Evolutionary conservation across 768 basidiomycete species (phyloP).

Genomic region (Pleurotus cornucopiae): DNA sequence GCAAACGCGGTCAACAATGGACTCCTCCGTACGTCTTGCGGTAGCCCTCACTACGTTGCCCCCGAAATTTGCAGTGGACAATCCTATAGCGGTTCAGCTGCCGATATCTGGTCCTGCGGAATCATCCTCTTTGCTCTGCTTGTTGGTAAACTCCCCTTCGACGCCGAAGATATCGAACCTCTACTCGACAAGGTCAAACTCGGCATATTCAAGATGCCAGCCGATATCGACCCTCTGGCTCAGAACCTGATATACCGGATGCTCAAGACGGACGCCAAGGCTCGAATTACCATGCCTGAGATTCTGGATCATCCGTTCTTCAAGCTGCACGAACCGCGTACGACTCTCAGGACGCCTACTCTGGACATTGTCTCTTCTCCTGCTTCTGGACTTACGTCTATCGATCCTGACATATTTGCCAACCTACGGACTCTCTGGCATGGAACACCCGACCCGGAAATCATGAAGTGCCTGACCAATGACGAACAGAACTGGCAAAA

Average conservation of each 20-base stretch:
- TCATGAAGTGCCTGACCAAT: constrained; percentile 64
- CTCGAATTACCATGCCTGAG: constrained; percentile 79
- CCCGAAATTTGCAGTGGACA: constrained; percentile 86
- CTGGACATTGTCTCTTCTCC: constrained; percentile 69
- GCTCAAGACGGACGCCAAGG: constrained; percentile 70
- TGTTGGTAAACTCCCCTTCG: constrained; percentile 85
- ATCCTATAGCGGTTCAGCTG: constrained; percentile 79
- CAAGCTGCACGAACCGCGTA: constrained; percentile 47
- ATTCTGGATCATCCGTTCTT: constrained; percentile 82
- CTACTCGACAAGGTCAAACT: constrained; percentile 79
- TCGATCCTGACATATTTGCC: constrained; percentile 86
- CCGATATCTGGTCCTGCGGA: constrained; percentile 97
- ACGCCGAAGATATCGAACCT: constrained; percentile 75
- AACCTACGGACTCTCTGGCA: constrained; percentile 94
- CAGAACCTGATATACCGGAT: constrained; percentile 76
- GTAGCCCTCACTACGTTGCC: constrained; percentile 92
- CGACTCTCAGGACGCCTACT: constrained; percentile 42
- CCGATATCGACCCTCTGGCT: constrained; percentile 62
- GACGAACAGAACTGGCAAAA: constrained; percentile 88
- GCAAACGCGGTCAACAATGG: constrained; percentile 36
- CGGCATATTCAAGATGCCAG: constrained; percentile 72
- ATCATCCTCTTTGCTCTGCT: constrained; percentile 90
- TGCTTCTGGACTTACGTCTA: constrained; percentile 53
- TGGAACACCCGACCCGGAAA: constrained; percentile 67
- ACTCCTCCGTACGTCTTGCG: constrained; percentile 79